Evolutionary conservation across 306 rosid species (phyloP).

Genomic region (Cucurbita ficifolia): DNA sequence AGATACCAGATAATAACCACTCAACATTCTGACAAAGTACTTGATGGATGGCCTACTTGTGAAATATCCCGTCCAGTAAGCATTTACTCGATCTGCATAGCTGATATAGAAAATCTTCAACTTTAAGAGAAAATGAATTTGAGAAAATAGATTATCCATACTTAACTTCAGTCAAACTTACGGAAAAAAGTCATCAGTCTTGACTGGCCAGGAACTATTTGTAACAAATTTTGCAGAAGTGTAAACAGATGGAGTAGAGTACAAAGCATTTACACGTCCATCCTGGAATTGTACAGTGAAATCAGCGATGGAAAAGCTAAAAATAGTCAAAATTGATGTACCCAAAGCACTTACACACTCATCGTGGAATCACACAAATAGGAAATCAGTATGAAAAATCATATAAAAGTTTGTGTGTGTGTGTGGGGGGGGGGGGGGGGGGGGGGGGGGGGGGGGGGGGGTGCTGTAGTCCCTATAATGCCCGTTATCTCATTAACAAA

Average conservation of each 20-base stretch:
- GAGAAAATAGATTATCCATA: conserved; percentile 8
- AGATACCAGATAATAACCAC: conserved; percentile 88
- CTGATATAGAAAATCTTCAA: conserved; percentile 26
- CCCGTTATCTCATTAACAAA: neutral
- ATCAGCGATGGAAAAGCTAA: neutral
- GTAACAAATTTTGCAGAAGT: conserved; percentile 86
- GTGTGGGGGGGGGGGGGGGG: no score
- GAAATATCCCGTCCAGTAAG: conserved; percentile 95
- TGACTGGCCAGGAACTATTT: conserved; percentile 75
- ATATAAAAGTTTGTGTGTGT: neutral
- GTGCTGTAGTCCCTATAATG: neutral
- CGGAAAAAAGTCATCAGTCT: conserved; percentile 88
- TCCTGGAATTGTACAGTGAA: conserved; percentile 36
- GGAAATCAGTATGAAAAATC: neutral
- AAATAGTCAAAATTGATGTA: neutral
- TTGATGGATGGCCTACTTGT: conserved; percentile 86
- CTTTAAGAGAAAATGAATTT: conserved; percentile 4
- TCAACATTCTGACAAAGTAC: conserved; percentile 60
- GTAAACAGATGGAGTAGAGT: conserved; percentile 80
- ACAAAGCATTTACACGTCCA: conserved; percentile 79
- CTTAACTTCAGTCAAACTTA: conserved; percentile 25
- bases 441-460: no score
- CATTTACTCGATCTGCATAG: conserved; percentile 81
- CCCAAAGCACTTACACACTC: neutral
- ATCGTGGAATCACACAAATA: neutral